These are phyloP conservation scores for Cystobasidium pallidum DNA, from an alignment of 1,284 basidiomycete genomes.

Conservation along the genomic window DNA sequence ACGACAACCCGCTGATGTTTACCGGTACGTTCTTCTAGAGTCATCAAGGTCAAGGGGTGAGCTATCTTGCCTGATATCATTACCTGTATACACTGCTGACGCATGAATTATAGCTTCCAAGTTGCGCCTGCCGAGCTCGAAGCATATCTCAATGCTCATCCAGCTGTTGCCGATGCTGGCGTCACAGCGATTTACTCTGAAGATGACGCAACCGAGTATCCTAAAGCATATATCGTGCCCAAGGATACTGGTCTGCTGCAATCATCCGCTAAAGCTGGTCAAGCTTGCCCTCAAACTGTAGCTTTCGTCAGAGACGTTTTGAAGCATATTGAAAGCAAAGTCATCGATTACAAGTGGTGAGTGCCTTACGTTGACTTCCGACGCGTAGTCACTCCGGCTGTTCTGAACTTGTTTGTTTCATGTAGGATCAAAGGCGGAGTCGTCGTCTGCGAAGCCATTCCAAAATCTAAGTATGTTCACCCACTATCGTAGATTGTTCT, in stretches of 20 bases:
- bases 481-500: too few species aligned
- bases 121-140: conserved; percentile 55
- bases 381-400: not conserved
- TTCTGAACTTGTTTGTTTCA: not conserved
- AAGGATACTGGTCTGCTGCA: conserved; percentile 32
- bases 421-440: conserved; percentile 30
- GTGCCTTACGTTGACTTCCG: not conserved
- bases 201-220: conserved; percentile 53
- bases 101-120: conserved; percentile 50
- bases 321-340: conserved; percentile 39
- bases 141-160: conserved; percentile 52
- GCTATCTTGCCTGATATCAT: not conserved
- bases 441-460: conserved; percentile 38
- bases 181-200: conserved; percentile 52
- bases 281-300: conserved; percentile 31
- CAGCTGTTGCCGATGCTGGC: conserved; percentile 54
- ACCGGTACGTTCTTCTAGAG: not conserved
- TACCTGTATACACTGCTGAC: not conserved
- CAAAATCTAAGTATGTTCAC: conserved; percentile 41
- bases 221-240: conserved; percentile 51
- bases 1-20: not conserved
- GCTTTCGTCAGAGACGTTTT: conserved; percentile 31
- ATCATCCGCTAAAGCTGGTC: conserved; percentile 14
- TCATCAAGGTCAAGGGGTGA: conserved; percentile 45
- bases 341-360: conserved; percentile 43